phyloP scores from a whole-genome alignment of 768 basidiomycete species.

The Hericium erinaceus region DNA sequence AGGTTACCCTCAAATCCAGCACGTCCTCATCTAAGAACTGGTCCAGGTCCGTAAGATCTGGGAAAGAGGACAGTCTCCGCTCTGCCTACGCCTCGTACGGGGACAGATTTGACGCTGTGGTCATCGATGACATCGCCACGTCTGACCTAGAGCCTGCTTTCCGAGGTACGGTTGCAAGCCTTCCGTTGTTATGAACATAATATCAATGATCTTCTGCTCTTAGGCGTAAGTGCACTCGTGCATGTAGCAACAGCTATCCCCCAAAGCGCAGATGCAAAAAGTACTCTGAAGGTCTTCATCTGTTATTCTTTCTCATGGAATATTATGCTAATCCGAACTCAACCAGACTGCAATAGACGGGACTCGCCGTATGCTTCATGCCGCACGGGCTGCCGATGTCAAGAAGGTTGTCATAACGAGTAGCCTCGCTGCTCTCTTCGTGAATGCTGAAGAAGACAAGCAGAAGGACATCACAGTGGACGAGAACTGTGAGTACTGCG shows the following conservation, averaged over 20 bases:
- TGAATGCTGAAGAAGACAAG: not conserved
- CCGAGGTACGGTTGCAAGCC: slow-evolving; percentile 8
- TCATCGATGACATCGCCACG: slow-evolving; percentile 13
- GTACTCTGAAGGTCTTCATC: not conserved
- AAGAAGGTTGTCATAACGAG: slow-evolving; percentile 8
- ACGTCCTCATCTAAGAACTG: not conserved
- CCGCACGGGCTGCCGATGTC: slow-evolving; percentile 1
- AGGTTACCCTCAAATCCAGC: not conserved
- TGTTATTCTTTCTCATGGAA: not conserved
- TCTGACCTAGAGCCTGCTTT: slow-evolving; percentile 14
- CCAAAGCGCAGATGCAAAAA: not conserved
- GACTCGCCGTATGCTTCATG: slow-evolving; percentile 9
- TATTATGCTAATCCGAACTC: not conserved
- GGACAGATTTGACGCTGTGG: slow-evolving; percentile 10
- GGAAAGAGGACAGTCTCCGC: slow-evolving; percentile 9
- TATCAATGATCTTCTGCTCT: not conserved
- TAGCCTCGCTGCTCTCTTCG: slow-evolving; percentile 3
- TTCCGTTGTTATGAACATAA: not conserved
- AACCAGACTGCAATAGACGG: slow-evolving; percentile 7
- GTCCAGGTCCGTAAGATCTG: slow-evolving; percentile 14
- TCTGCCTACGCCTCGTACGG: slow-evolving; percentile 10
- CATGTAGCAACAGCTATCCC: slow-evolving; percentile 11
- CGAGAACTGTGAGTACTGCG: not conserved
- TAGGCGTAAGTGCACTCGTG: slow-evolving; percentile 8
- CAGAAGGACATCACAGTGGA: not conserved